Evolutionary conservation across 768 basidiomycete species (phyloP).

Genomic region (Suillus bovinus): DNA sequence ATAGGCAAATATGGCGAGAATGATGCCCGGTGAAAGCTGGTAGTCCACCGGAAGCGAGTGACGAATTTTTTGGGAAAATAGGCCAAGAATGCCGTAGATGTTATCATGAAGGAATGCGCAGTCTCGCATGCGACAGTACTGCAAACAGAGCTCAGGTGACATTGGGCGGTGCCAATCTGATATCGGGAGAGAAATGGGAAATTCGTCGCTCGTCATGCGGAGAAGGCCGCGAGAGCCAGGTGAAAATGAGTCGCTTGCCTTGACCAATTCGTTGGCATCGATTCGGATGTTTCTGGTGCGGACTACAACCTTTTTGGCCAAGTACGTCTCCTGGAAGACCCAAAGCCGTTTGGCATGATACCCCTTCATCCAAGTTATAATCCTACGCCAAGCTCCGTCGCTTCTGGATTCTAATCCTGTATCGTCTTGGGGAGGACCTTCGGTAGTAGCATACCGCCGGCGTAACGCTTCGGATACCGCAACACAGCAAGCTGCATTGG

Average conservation of each 20-base stretch:
- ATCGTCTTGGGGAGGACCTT: background rate
- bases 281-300: background rate
- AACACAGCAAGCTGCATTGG: background rate
- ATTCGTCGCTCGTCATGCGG: background rate
- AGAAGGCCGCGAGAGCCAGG: background rate
- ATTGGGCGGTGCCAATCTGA: slow-evolving; percentile 1
- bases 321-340: slow-evolving; percentile 1
- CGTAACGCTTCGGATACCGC: background rate
- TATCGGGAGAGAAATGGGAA: background rate
- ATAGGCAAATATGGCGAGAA: slow-evolving; percentile 1
- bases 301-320: background rate
- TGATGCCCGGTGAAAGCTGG: background rate
- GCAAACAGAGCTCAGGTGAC: slow-evolving; percentile 2
- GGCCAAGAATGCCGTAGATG: background rate
- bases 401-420: background rate
- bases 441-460: background rate
- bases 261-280: background rate
- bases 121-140: slow-evolving; percentile 4
- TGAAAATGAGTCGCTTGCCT: background rate
- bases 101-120: background rate
- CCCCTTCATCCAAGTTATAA: slow-evolving; percentile 2
- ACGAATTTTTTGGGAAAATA: background rate
- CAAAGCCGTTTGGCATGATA: slow-evolving; percentile 1
- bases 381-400: background rate
- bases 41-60: background rate